A percentile compares a stretch with the other conserved stretches of the same genome.
Evolutionary conservation across 2,329 filamentous ascomycete genomes (phyloP).

Genomic region (Bipolaris zeicola): DNA sequence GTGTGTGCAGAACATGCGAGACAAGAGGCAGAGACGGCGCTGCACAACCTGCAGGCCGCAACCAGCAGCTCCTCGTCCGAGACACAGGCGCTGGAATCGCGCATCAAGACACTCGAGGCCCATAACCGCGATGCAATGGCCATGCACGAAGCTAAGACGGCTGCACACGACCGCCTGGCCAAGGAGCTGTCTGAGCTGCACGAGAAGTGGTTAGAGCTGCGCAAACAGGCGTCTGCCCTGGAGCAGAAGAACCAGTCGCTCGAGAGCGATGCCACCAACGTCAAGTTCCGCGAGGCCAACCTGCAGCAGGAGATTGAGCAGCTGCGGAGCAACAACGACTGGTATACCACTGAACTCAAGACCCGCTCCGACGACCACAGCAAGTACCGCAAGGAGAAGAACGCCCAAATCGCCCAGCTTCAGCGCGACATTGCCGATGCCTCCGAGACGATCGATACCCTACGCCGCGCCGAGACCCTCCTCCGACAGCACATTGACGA

Average conservation of each 20-base stretch:
- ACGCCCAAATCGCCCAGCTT: constrained; percentile 82
- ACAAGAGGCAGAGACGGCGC: constrained; percentile 77
- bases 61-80: constrained; percentile 74
- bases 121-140: constrained; percentile 90
- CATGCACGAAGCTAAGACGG: constrained; percentile 87
- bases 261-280: constrained; percentile 76
- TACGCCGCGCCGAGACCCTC: constrained; percentile 79
- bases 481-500: constrained; percentile 82
- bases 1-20: constrained; percentile 70
- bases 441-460: constrained; percentile 73
- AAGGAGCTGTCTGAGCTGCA: constrained; percentile 89
- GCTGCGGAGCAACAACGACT: constrained; percentile 88
- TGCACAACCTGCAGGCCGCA: constrained; percentile 77
- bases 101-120: constrained; percentile 84
- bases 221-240: constrained; percentile 78
- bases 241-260: constrained; percentile 85
- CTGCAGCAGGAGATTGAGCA: constrained; percentile 89
- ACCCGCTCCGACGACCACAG: constrained; percentile 85
- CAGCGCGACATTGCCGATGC: constrained; percentile 89
- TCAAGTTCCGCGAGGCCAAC: constrained; percentile 89
- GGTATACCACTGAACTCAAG: constrained; percentile 89
- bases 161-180: constrained; percentile 81
- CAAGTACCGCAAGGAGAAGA: constrained; percentile 94
- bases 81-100: constrained; percentile 76
- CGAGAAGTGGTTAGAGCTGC: constrained; percentile 81